Evolutionary conservation across 2,329 filamentous ascomycete species (phyloP).

Genomic region (Microdochium nivale): DNA sequence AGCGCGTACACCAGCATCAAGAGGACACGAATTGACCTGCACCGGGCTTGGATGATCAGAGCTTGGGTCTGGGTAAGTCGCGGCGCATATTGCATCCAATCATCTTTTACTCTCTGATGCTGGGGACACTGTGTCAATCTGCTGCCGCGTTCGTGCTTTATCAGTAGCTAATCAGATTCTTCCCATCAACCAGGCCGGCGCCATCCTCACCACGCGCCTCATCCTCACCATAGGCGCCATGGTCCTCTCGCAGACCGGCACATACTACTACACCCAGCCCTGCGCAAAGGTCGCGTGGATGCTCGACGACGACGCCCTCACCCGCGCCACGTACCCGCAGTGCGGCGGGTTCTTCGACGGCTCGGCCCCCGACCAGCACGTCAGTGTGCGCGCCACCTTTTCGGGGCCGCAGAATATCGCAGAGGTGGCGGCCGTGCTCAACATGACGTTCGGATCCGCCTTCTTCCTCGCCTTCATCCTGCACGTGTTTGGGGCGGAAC

Average conservation of each 20-base stretch:
- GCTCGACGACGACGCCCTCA: not conserved
- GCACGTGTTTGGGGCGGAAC: conserved; percentile 39
- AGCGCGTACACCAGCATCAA: conserved; percentile 50
- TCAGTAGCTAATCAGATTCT: too few relatives aligned
- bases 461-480: conserved; percentile 43
- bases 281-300: conserved; percentile 39
- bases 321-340: conserved; percentile 27
- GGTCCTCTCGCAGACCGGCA: conserved; percentile 21
- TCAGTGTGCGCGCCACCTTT: conserved; percentile 24
- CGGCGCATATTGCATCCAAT: too few relatives aligned
- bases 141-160: not conserved
- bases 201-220: conserved; percentile 43
- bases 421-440: conserved; percentile 32
- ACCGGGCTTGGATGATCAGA: conserved; percentile 56
- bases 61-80: conserved; percentile 30
- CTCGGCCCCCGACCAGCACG: conserved; percentile 10
- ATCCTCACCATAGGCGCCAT: conserved; percentile 32
- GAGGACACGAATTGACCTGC: conserved; percentile 51
- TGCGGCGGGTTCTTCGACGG: conserved; percentile 30
- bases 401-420: conserved; percentile 10
- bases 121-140: not conserved
- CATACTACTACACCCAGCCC: conserved; percentile 19
- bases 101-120: not conserved
- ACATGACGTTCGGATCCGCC: conserved; percentile 41
- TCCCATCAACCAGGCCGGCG: too few relatives aligned